Conservation (phyloP, 2,329 filamentous ascomycete genomes). For the Pseudogymnoascus sp. region DNA sequence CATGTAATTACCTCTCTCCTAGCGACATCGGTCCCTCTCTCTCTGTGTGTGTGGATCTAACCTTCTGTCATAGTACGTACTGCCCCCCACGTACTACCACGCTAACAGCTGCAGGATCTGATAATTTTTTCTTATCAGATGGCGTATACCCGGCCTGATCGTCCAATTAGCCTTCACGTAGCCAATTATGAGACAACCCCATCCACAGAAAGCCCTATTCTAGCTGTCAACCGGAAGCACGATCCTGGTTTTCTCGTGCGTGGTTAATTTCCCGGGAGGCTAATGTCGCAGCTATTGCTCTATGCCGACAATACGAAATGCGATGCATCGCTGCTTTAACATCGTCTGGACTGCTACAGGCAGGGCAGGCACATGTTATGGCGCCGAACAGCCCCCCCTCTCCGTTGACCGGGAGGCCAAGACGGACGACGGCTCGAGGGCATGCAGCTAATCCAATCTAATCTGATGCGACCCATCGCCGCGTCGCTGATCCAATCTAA, state of each 20-base stretch:
- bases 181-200: not conserved
- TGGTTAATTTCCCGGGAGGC: not conserved
- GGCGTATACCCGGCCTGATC: not conserved
- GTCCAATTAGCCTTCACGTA: not conserved
- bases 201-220: not conserved
- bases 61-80: not conserved
- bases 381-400: not conserved
- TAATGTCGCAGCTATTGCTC: not conserved
- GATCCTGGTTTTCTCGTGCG: not conserved
- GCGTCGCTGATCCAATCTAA: not conserved
- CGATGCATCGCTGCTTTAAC: not conserved
- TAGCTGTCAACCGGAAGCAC: not conserved
- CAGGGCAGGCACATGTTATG: not conserved
- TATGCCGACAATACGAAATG: not conserved
- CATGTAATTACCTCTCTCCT: not conserved
- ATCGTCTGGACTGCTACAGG: not conserved
- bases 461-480: not conserved
- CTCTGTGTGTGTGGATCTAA: not conserved
- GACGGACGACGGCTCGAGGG: not conserved
- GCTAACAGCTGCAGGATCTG: constrained; percentile 2
- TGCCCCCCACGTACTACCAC: not conserved
- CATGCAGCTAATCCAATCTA: constrained; percentile 2
- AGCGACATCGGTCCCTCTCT: not conserved
- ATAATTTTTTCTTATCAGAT: constrained; percentile 6
- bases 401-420: not conserved